Evolutionary conservation across 1,284 basidiomycete genomes (phyloP).

Genomic region (Ustilago nuda): DNA sequence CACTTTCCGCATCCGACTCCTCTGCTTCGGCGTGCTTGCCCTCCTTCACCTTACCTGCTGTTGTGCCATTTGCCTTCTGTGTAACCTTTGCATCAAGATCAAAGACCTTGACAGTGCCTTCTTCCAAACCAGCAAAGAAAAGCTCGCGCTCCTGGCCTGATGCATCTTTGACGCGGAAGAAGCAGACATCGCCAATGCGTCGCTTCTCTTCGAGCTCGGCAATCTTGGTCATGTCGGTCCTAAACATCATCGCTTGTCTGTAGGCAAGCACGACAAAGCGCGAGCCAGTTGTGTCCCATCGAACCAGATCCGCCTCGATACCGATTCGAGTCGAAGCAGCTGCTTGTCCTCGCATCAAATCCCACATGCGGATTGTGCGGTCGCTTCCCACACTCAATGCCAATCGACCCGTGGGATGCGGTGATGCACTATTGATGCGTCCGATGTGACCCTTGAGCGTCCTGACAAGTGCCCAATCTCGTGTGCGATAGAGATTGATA

Average conservation of each 20-base stretch:
- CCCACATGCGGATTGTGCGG: slow-evolving; percentile 93
- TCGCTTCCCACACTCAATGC: slow-evolving; percentile 92
- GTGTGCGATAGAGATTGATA: slow-evolving; percentile 87
- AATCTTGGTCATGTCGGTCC: slow-evolving; percentile 61
- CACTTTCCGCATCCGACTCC: slow-evolving; percentile 21
- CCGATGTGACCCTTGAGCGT: slow-evolving; percentile 92
- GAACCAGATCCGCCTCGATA: slow-evolving; percentile 59
- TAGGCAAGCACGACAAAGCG: slow-evolving; percentile 60
- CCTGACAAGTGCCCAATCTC: slow-evolving; percentile 91
- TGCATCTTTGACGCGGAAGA: slow-evolving; percentile 38
- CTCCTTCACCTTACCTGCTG: slow-evolving; percentile 17
- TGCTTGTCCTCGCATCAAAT: slow-evolving; percentile 92
- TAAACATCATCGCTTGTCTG: slow-evolving; percentile 57
- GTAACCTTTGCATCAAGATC: slow-evolving; percentile 48
- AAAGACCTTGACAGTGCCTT: slow-evolving; percentile 52
- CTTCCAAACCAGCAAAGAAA: slow-evolving; percentile 55
- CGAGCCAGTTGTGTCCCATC: slow-evolving; percentile 56
- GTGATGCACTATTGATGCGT: slow-evolving; percentile 85
- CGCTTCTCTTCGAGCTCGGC: slow-evolving; percentile 55
- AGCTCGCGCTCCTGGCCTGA: slow-evolving; percentile 51
- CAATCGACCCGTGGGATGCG: slow-evolving; percentile 91
- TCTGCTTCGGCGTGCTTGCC: slow-evolving; percentile 23
- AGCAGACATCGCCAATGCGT: slow-evolving; percentile 58
- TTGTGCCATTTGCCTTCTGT: neutral
- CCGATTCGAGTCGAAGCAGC: slow-evolving; percentile 81